Percentiles rank a stretch among this genome's conserved stretches.
phyloP scores from a whole-genome alignment of 192 early-diverging fungal species.

The Backusella morwellensis region DNA sequence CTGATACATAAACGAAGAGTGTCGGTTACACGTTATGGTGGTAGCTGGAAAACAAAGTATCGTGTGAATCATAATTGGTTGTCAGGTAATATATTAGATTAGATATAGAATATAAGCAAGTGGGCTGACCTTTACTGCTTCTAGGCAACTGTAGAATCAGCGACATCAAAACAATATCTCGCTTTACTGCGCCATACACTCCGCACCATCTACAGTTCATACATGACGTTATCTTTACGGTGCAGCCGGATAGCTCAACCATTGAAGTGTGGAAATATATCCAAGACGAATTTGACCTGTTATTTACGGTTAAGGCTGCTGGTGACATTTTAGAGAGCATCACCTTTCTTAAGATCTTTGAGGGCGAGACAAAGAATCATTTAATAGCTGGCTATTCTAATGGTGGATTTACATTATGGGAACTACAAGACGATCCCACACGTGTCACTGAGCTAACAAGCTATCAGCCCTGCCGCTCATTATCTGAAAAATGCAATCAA shows the following conservation, averaged over 20 bases:
- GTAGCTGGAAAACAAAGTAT: slow-evolving; percentile 44
- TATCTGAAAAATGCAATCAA: not conserved
- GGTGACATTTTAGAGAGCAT: not conserved
- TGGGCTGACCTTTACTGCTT: not conserved
- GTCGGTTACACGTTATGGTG: not conserved
- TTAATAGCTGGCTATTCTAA: slow-evolving; percentile 39
- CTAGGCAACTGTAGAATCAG: slow-evolving; percentile 12
- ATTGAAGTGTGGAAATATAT: slow-evolving; percentile 12
- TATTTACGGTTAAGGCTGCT: not conserved
- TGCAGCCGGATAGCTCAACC: not conserved
- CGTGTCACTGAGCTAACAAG: not conserved
- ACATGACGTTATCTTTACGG: slow-evolving; percentile 1
- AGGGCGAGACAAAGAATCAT: slow-evolving; percentile 3
- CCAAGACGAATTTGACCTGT: not conserved
- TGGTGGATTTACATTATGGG: slow-evolving; percentile 36
- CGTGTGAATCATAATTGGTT: slow-evolving; percentile 50
- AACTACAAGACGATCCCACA: slow-evolving; percentile 8
- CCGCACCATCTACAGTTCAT: not conserved
- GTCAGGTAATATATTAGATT: slow-evolving; percentile 35
- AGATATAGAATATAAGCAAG: not conserved
- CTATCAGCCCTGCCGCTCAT: not conserved
- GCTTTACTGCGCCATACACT: not conserved
- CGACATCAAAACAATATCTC: not conserved
- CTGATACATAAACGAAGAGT: not conserved
- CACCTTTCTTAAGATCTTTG: not conserved